Evolutionary conservation across 768 basidiomycete genomes (phyloP).

Genomic region (Suillus luteus): DNA sequence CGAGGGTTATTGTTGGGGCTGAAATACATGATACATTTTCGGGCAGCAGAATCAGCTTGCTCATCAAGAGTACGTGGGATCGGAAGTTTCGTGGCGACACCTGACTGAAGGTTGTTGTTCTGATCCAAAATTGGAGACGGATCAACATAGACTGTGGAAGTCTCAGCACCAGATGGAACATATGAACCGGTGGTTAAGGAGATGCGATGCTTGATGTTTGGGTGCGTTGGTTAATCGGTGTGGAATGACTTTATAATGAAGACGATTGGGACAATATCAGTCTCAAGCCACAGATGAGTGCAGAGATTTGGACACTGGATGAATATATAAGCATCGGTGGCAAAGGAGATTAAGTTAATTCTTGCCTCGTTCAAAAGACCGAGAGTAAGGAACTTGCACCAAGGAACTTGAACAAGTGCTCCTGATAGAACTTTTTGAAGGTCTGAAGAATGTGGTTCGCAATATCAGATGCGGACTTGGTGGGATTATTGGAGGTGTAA

Average conservation of each 20-base stretch:
- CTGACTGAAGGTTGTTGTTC: conserved; percentile 43
- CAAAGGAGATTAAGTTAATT: conserved; percentile 16
- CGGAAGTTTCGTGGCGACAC: conserved; percentile 59
- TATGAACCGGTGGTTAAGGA: conserved; percentile 80
- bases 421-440: conserved; percentile 68
- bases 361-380: conserved; percentile 66
- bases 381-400: conserved; percentile 75
- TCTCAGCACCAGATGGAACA: conserved; percentile 74
- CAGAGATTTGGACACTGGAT: conserved; percentile 75
- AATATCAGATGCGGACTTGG: conserved; percentile 60
- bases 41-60: conserved; percentile 84
- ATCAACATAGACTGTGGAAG: conserved; percentile 70
- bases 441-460: conserved; percentile 64
- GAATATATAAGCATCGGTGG: conserved; percentile 22
- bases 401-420: conserved; percentile 85
- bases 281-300: conserved; percentile 79
- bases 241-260: conserved; percentile 86
- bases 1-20: conserved; percentile 85
- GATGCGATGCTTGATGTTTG: conserved; percentile 81
- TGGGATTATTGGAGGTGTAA: conserved; percentile 50
- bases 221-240: conserved; percentile 74
- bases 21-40: conserved; percentile 82
- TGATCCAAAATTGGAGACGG: conserved; percentile 48
- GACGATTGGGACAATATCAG: conserved; percentile 83
- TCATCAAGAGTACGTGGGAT: conserved; percentile 79